phyloP scores from a whole-genome alignment of 164 flowering plant species.

The Stephania cephalantha region DNA sequence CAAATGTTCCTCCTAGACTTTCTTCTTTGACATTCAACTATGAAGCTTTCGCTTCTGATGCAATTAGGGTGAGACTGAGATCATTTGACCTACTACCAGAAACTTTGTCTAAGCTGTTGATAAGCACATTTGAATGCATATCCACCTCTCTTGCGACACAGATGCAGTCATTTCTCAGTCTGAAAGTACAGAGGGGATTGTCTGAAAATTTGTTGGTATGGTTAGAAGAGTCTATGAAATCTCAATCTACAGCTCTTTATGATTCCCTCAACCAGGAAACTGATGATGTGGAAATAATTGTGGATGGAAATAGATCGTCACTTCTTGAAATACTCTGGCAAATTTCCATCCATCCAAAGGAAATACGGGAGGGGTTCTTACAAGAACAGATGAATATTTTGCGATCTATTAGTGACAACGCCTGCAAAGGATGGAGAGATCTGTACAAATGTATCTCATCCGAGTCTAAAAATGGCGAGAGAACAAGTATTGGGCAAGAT shows the following conservation, averaged over 20 bases:
- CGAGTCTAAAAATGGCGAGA: slow-evolving; percentile 29
- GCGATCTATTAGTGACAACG: slow-evolving; percentile 27
- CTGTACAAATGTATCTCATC: slow-evolving; percentile 24
- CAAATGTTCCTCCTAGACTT: slow-evolving; percentile 11
- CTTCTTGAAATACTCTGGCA: slow-evolving; percentile 44
- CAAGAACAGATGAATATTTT: slow-evolving; percentile 32
- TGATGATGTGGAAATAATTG: slow-evolving; percentile 19
- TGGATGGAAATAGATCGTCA: slow-evolving; percentile 22
- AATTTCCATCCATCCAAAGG: slow-evolving; percentile 38
- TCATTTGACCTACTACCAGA: slow-evolving; percentile 22
- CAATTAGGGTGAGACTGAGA: slow-evolving; percentile 11
- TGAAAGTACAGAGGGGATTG: slow-evolving; percentile 37
- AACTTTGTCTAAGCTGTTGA: slow-evolving; percentile 33
- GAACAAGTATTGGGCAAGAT: slow-evolving; percentile 22
- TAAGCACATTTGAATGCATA: slow-evolving; percentile 30
- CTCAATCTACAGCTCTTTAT: slow-evolving; percentile 20
- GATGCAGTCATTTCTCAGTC: slow-evolving; percentile 40
- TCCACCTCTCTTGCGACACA: slow-evolving; percentile 47
- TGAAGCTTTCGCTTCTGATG: slow-evolving; percentile 22
- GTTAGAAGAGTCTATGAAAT: slow-evolving; percentile 33
- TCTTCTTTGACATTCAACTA: slow-evolving; percentile 22
- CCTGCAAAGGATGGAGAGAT: slow-evolving; percentile 50
- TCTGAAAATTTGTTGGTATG: slow-evolving; percentile 32
- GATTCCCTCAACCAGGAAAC: slow-evolving; percentile 14
- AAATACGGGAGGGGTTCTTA: slow-evolving; percentile 36